Evolutionary conservation across 306 rosid genomes (phyloP), one percentile per base, ranked within the genome.

Genomic region (Acacia acuminata): DNA sequence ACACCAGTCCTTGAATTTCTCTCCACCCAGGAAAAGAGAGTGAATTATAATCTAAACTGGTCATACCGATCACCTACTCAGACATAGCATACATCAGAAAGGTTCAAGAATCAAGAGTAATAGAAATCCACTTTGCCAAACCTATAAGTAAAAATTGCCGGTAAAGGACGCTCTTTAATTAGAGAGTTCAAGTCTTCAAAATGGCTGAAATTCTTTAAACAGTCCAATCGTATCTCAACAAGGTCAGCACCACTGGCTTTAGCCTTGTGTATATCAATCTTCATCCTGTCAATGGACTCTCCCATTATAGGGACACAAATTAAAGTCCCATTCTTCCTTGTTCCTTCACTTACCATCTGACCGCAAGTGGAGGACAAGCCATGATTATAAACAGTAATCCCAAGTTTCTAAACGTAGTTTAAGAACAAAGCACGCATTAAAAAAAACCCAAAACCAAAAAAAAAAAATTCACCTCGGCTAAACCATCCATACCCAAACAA

Each of bases 221-320:
- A 79, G 84, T 90, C 94, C 81, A 92, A 86, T 78, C 97, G 88
- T 73, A 92, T 82, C 88, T 92, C 97, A 63, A 90, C 93, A 83
- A 92, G 85, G 83, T 92, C 93, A 71, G 91, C 97, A 66, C 86
- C 94, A 73, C 48, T 47, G 27, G 84, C 73, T 75, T 86, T 88
- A 11, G 94, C 94, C 71, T 79, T 83, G 38, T 45, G 73, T 48
- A 86, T 72, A 14, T 88, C 80, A 72, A 82, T 67, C 64, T 83
- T 43, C 97, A 92, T 89, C 82, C 44, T 80, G 24, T 83, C 90
- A 4, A 84, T 72, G 0, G 94, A 77, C 25, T 89, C 93, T 60
- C 79, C 91, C 93, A 92, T 80, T 68, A 90, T 75, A 17, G 97
- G 94, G 69, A 83, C 87, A 79, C 97, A 92, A 64, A 92, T 69